Percentiles rank a stretch among this genome's conserved stretches.
phyloP scores from a whole-genome alignment of 2,329 filamentous ascomycete species.

The Rhynchosporium secalis region DNA sequence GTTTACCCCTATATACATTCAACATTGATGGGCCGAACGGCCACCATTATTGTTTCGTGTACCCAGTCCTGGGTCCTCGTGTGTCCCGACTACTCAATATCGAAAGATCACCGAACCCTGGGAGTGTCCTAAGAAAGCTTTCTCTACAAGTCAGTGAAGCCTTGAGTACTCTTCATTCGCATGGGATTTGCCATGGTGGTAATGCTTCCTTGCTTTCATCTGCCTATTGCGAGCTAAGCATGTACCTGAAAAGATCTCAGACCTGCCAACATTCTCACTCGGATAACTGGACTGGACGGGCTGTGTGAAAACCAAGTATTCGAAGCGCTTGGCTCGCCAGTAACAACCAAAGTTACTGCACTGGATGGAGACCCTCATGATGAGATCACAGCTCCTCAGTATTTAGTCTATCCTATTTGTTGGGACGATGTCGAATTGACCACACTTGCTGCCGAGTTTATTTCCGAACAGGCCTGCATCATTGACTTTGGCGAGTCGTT shows the following conservation, averaged over 20 bases:
- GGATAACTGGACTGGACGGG: not conserved
- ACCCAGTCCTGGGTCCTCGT: not conserved
- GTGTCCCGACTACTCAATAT: not conserved
- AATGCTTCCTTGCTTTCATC: not conserved
- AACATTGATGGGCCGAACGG: not conserved
- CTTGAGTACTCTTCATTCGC: not conserved
- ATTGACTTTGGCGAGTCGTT: slow-evolving; percentile 4
- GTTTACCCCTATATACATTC: not conserved
- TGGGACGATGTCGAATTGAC: not conserved
- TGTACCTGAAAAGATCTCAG: not conserved
- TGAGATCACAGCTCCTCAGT: not conserved
- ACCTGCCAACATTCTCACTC: not conserved
- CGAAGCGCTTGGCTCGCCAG: not conserved
- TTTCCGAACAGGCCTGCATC: slow-evolving; percentile 1
- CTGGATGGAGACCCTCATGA: not conserved
- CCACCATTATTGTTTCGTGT: not conserved
- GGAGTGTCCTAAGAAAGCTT: not conserved
- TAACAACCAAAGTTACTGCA: not conserved
- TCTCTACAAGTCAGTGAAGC: not conserved
- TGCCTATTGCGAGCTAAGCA: not conserved
- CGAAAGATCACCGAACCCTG: not conserved
- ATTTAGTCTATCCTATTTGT: not conserved
- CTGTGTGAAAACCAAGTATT: not conserved
- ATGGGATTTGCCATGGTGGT: slow-evolving; percentile 5
- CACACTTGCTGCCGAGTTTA: not conserved